Evolutionary conservation across 331 rosid genomes (phyloP), one percentile per base, ranked within the genome.

Genomic region (Arachis monticola): DNA sequence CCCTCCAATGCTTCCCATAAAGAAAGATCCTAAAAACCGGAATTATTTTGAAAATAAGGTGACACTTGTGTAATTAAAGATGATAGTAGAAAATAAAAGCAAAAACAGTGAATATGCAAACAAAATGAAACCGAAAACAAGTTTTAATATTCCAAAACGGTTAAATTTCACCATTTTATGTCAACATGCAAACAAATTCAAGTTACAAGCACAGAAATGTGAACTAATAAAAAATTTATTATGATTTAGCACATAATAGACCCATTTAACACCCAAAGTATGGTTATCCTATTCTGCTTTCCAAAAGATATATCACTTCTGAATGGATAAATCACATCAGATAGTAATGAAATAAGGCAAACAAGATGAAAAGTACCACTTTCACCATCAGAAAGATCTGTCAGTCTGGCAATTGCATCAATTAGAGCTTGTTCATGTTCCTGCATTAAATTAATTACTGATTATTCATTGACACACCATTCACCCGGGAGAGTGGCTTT

Each of bases 401-500:
- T 80, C 40, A 93, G 88, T 81, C 83, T 93, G 41, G 88, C 79
- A 67, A 93, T 86, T 63, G 98, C 98, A 77, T 93, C 93, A 1
- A 93, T 71, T 66, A 93, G 97, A 55, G 98, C 86, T 85, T 89
- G 93, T 73, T 93, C 98, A 50, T 93, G 98, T 38, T 91, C 97
- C 98, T 93, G 89, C 84, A 66, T 73, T 32, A 41, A 84, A 75
- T 52, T 61, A 47, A 74, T 69, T 67, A 60, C 56, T 44, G 44
- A 67, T 64, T 48, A 70, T 30, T 48, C 13, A 22, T 65, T 17
- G 32, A 47, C 27, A 22, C 27, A 22, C 27, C 27, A 22, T 22
- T 22, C 27, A 22, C 27, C 27, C 0, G 27, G 27, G 27, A 1
- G 27, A 22, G 27, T 22, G 27, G 27, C 1, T 22, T 22, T 22